A percentile compares a stretch with the other conserved stretches of the same genome.
Conservation (phyloP, 345 rosid genomes). For the Eucalyptus sp. region DNA sequence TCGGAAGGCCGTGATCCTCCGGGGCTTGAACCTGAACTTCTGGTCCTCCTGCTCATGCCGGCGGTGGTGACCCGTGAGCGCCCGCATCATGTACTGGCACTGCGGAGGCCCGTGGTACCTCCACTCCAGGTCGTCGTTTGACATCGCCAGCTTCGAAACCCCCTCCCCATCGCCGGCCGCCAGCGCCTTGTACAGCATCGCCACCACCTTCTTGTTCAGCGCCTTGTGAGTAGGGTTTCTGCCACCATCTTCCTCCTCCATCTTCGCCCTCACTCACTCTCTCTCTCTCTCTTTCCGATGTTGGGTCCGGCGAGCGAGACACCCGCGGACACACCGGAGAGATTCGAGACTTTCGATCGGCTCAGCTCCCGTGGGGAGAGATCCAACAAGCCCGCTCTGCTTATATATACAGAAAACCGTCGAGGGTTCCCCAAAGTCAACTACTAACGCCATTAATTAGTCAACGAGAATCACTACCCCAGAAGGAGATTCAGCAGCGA, state of each 20-base stretch:
- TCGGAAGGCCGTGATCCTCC: not conserved
- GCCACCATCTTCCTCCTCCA: not conserved
- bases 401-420: not conserved
- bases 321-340: not conserved
- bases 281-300: not conserved
- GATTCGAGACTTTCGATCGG: not conserved
- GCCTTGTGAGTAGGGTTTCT: not conserved
- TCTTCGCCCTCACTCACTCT: not conserved
- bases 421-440: not conserved
- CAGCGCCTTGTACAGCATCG: not conserved
- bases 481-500: too few relatives aligned
- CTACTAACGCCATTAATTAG: not conserved
- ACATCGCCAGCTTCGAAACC: not conserved
- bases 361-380: not conserved
- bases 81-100: not conserved
- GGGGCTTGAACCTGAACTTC: not conserved
- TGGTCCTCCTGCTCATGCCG: not conserved
- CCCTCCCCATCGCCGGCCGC: not conserved
- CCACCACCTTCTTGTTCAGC: not conserved
- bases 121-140: not conserved
- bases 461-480: not conserved
- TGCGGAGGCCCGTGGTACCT: not conserved
- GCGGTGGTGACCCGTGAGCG: not conserved
- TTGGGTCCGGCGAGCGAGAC: not conserved
- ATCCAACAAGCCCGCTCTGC: not conserved